phyloP scores from a whole-genome alignment of 2,329 filamentous ascomycete genomes.

The Exophiala xenobiotica region DNA sequence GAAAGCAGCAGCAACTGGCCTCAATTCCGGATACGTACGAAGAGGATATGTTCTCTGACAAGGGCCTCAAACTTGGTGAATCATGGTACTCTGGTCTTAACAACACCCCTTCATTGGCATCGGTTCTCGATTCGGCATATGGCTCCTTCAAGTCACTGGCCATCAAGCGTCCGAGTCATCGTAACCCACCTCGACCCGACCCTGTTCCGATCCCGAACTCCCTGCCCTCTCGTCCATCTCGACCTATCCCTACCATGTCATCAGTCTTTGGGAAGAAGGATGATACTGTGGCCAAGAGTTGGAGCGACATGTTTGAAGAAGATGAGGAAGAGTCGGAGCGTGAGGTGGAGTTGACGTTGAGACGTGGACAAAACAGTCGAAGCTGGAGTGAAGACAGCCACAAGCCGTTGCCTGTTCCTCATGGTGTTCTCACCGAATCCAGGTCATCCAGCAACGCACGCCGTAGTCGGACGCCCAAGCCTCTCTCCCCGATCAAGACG shows the following conservation, averaged over 20 bases:
- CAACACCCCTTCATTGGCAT: conserved; percentile 78
- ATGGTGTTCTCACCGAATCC: conserved; percentile 54
- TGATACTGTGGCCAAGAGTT: conserved; percentile 90
- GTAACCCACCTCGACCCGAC: conserved; percentile 52
- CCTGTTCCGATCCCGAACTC: conserved; percentile 77
- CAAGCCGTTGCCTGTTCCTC: conserved; percentile 49
- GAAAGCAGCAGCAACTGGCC: conserved; percentile 77
- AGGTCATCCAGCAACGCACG: conserved; percentile 53
- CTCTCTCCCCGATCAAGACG: conserved; percentile 59
- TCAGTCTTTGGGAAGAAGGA: conserved; percentile 75
- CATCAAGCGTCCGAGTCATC: conserved; percentile 39
- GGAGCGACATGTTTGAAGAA: conserved; percentile 98
- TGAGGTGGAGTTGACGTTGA: conserved; percentile 60
- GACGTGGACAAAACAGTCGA: conserved; percentile 64
- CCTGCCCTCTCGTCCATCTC: conserved; percentile 62
- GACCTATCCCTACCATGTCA: conserved; percentile 71
- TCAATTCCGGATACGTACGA: conserved; percentile 77
- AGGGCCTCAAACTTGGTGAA: conserved; percentile 46
- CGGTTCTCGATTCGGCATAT: conserved; percentile 78
- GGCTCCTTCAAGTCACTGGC: conserved; percentile 78
- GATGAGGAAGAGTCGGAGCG: conserved; percentile 74
- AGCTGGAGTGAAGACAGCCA: conserved; percentile 78
- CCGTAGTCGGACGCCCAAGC: conserved; percentile 53
- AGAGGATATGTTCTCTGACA: conserved; percentile 82
- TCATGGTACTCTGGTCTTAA: conserved; percentile 78